Conservation (phyloP, 495 filamentous ascomycete genomes). For the Aspergillus carlsbadensis region DNA sequence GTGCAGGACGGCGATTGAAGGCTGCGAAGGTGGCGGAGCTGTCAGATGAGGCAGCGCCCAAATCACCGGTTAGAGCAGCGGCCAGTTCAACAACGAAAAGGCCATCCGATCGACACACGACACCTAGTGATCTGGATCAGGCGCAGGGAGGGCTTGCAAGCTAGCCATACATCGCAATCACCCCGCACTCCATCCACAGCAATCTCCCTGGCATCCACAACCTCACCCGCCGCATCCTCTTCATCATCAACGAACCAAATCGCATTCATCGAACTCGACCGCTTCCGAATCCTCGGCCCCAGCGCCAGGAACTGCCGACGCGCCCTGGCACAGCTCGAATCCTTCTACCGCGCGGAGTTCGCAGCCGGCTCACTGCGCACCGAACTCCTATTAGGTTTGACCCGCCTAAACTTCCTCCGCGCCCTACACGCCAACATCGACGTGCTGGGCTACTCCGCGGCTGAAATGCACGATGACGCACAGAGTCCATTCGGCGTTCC, state of each 20-base stretch:
- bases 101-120: too few species aligned
- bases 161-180: too few species aligned
- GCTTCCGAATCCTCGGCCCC: conserved; percentile 1
- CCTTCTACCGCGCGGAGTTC: background rate
- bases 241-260: background rate
- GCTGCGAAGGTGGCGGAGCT: background rate
- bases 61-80: too few species aligned
- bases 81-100: background rate
- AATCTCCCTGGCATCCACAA: too few species aligned
- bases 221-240: too few species aligned
- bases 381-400: conserved; percentile 1
- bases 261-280: background rate
- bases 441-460: background rate
- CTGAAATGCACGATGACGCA: conserved; percentile 6
- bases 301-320: background rate
- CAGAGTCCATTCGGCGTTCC: background rate
- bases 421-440: conserved; percentile 3
- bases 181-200: too few species aligned
- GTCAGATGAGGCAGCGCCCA: too few species aligned
- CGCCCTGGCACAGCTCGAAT: background rate
- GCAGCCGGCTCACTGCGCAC: background rate
- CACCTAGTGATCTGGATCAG: too few species aligned
- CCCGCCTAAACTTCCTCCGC: conserved; percentile 7
- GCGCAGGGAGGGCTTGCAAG: too few species aligned
- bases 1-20: conserved; percentile 1